Percentiles rank a stretch among this genome's conserved stretches.
phyloP scores from a whole-genome alignment of 2,329 filamentous ascomycete species.

The Aspergillus fischeri region DNA sequence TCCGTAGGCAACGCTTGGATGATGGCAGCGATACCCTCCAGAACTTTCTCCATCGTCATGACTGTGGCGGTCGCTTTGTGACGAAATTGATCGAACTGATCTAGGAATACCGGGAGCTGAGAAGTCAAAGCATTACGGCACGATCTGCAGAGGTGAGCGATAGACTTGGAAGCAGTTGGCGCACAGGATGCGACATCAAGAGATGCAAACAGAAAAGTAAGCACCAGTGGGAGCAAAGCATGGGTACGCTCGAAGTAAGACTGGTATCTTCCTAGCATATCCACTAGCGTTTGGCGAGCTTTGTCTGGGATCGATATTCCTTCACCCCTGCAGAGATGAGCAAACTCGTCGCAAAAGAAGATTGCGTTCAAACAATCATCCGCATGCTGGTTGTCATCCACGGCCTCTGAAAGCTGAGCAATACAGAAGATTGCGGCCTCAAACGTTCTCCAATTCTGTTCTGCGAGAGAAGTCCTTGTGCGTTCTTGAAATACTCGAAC shows the following conservation, averaged over 20 bases:
- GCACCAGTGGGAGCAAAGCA: slow-evolving; percentile 35
- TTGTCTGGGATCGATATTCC: slow-evolving; percentile 32
- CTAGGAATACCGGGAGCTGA: slow-evolving; percentile 42
- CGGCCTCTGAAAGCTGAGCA: slow-evolving; percentile 41
- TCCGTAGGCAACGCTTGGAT: slow-evolving; percentile 39
- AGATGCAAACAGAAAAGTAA: slow-evolving; percentile 45
- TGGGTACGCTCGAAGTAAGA: slow-evolving; percentile 43
- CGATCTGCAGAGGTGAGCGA: slow-evolving; percentile 41
- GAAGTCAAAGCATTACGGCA: slow-evolving; percentile 38
- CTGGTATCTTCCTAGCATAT: slow-evolving; percentile 42
- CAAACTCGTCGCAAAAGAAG: slow-evolving; percentile 36
- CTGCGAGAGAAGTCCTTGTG: slow-evolving; percentile 29
- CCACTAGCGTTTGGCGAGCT: slow-evolving; percentile 39
- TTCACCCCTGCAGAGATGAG: slow-evolving; percentile 29
- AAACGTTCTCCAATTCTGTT: slow-evolving; percentile 39
- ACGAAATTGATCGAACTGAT: slow-evolving; percentile 38
- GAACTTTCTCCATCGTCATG: slow-evolving; percentile 39
- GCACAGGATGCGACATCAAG: slow-evolving; percentile 40
- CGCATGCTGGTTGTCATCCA: slow-evolving; percentile 41
- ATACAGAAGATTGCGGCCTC: slow-evolving; percentile 44
- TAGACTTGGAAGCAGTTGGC: slow-evolving; percentile 40
- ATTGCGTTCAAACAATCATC: slow-evolving; percentile 39
- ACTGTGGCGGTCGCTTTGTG: slow-evolving; percentile 33
- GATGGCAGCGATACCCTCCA: slow-evolving; percentile 43
- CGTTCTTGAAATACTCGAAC: slow-evolving; percentile 40